Percentiles rank a stretch among this genome's conserved stretches.
Conservation (phyloP, 768 basidiomycete genomes). For the Phaffia tasmanica region DNA sequence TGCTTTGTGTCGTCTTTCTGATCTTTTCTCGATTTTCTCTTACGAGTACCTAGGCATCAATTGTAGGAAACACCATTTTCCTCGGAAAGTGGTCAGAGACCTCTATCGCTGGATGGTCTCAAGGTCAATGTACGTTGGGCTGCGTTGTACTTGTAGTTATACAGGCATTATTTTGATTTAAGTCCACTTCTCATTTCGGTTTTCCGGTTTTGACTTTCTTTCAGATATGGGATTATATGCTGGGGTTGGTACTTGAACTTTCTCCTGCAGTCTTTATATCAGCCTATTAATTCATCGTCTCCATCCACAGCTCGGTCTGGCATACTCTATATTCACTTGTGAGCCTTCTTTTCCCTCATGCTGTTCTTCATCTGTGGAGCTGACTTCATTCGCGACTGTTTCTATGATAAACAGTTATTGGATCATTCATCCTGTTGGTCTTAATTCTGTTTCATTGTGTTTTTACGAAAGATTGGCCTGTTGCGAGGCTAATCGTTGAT, state of each 20-base stretch:
- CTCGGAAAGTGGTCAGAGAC: conserved; percentile 41
- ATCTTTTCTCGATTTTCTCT: background rate
- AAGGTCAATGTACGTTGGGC: background rate
- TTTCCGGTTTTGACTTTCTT: background rate
- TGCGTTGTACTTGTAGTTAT: background rate
- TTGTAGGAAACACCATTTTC: conserved; percentile 54
- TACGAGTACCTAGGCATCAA: background rate
- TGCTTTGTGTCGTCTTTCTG: background rate
- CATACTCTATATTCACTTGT: conserved; percentile 15
- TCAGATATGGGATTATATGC: conserved; percentile 14
- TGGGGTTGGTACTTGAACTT: too few species aligned
- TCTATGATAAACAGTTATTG: background rate
- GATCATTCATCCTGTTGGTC: conserved; percentile 5
- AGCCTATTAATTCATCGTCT: too few species aligned
- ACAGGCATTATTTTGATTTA: background rate
- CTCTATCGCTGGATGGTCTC: conserved; percentile 9
- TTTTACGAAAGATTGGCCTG: conserved; percentile 43
- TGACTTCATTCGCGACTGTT: too few species aligned
- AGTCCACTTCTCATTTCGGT: background rate
- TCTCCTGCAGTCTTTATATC: too few species aligned
- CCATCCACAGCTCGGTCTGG: conserved; percentile 1
- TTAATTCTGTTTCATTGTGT: background rate
- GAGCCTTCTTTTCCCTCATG: too few species aligned
- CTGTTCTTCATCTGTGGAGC: too few species aligned
- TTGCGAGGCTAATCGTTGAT: conserved; percentile 30